These are phyloP conservation scores for Ganoderma meredithae DNA, from an alignment of 1,284 basidiomycete genomes.

Conservation along the genomic window DNA sequence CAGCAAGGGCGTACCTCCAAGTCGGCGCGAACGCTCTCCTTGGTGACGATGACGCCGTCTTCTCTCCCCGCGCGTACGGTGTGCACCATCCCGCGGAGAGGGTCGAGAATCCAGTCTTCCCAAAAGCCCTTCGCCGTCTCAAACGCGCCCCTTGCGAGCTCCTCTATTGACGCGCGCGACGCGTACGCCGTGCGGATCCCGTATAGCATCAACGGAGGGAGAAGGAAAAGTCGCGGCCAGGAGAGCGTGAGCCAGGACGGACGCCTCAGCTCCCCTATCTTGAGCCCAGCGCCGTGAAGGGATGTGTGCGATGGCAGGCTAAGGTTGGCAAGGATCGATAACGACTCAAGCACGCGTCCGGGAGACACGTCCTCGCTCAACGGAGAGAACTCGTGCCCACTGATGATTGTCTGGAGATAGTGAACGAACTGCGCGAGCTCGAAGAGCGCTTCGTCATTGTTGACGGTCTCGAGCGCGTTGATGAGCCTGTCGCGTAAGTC, in stretches of 20 bases:
- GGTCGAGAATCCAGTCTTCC: slow-evolving; percentile 88
- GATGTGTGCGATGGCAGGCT: slow-evolving; percentile 42
- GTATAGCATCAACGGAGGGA: slow-evolving; percentile 69
- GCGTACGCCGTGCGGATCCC: slow-evolving; percentile 54
- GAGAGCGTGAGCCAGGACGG: slow-evolving; percentile 65
- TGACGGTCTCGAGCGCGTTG: slow-evolving; percentile 34
- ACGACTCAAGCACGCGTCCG: slow-evolving; percentile 28
- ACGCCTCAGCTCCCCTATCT: slow-evolving; percentile 52
- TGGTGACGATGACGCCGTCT: slow-evolving; percentile 76
- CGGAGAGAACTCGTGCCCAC: slow-evolving; percentile 20
- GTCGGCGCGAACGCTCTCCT: slow-evolving; percentile 83
- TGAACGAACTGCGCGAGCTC: slow-evolving; percentile 28
- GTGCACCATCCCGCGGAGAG: slow-evolving; percentile 81
- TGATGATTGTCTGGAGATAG: slow-evolving; percentile 27
- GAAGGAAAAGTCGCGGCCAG: slow-evolving; percentile 74
- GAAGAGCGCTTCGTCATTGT: slow-evolving; percentile 24
- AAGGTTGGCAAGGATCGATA: slow-evolving; percentile 34
- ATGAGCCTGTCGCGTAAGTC: slow-evolving; percentile 56
- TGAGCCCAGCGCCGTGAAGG: slow-evolving; percentile 44
- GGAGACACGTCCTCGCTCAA: slow-evolving; percentile 5
- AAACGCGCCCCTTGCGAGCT: slow-evolving; percentile 66
- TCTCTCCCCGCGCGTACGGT: slow-evolving; percentile 85
- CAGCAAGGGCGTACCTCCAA: slow-evolving; percentile 62
- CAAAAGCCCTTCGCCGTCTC: slow-evolving; percentile 84
- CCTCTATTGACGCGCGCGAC: slow-evolving; percentile 57